Percentiles rank a stretch among this genome's conserved stretches.
Evolutionary conservation across 176 grass and related monocot species (phyloP).

Genomic region (Leersia perrieri): DNA sequence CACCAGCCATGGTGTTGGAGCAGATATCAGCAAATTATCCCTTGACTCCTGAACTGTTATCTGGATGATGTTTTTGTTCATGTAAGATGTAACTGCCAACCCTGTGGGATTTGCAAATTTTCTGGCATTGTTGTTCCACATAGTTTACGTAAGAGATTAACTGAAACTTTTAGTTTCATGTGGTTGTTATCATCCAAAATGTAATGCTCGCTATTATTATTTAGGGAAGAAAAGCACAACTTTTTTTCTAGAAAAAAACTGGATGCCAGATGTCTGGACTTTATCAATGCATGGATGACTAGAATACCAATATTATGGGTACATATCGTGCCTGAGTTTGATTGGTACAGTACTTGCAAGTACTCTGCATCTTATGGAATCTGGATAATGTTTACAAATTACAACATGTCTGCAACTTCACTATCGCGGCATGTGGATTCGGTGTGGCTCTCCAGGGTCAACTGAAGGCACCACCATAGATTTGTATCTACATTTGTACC

Average conservation of each 20-base stretch:
- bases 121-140: background rate
- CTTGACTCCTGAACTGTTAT: constrained; percentile 13
- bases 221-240: background rate
- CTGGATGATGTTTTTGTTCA: background rate
- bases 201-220: background rate
- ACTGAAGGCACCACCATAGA: background rate
- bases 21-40: constrained; percentile 30
- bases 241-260: background rate
- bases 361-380: background rate
- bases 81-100: background rate
- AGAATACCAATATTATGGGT: background rate
- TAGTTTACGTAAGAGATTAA: background rate
- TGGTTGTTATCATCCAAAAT: background rate
- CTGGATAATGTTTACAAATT: background rate
- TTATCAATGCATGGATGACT: background rate
- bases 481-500: background rate
- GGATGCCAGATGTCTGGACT: background rate
- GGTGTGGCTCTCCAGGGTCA: background rate
- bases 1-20: constrained; percentile 30
- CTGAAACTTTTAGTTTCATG: background rate
- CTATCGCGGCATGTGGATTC: background rate
- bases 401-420: background rate
- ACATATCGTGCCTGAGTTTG: background rate
- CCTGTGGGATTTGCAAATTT: background rate
- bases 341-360: background rate